Evolutionary conservation across 352 stramenopile species (phyloP).

Genomic region (Pythium aristosporum): DNA sequence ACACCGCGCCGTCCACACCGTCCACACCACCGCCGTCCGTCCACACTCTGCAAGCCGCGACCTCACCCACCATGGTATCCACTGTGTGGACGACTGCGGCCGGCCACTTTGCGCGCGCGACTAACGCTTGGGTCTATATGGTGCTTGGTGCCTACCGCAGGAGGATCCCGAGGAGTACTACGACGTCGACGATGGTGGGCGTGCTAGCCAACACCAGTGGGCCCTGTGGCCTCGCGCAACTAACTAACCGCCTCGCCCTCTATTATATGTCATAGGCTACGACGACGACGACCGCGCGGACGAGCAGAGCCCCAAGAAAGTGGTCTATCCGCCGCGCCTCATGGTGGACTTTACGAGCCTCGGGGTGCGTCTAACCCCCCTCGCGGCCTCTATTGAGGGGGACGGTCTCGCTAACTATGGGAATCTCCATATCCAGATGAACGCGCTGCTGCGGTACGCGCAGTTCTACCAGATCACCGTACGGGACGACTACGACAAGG

Average conservation of each 20-base stretch:
- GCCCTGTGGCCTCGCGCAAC: background rate
- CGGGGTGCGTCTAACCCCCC: constrained; percentile 45
- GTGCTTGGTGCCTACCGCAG: constrained; percentile 5
- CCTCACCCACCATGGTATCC: constrained; percentile 9
- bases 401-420: background rate
- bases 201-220: background rate
- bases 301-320: constrained; percentile 29
- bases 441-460: constrained; percentile 73
- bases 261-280: constrained; percentile 15
- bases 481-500: constrained; percentile 56
- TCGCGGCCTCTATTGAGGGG: background rate
- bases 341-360: constrained; percentile 87
- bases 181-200: constrained; percentile 27
- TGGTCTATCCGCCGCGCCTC: constrained; percentile 68
- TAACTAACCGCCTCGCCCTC: background rate
- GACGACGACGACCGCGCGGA: constrained; percentile 37
- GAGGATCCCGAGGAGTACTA: constrained; percentile 33
- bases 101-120: background rate
- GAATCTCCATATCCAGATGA: constrained; percentile 36
- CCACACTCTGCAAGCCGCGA: background rate
- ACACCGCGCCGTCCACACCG: background rate
- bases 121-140: background rate
- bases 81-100: background rate
- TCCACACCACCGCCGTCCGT: background rate
- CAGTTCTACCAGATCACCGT: constrained; percentile 80